A percentile compares a stretch with the other conserved stretches of the same genome.
Conservation (phyloP, 129 eudicot species). For the Silybum marianum region DNA sequence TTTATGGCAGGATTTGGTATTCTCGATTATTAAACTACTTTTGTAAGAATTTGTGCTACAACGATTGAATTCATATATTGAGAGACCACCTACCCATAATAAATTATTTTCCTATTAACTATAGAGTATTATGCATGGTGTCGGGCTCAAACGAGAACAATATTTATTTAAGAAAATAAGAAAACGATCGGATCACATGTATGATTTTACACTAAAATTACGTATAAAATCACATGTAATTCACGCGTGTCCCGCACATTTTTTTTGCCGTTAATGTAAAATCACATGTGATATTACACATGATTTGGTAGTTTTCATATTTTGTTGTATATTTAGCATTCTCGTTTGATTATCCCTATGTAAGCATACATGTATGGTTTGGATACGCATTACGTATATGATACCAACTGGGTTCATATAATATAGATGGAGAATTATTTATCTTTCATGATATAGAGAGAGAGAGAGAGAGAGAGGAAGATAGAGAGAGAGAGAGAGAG, state of each 20-base stretch:
- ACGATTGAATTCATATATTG: slow-evolving; percentile 38
- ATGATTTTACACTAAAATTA: too few species aligned
- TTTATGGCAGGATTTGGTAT: slow-evolving; percentile 29
- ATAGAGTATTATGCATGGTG: not conserved
- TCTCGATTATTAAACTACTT: slow-evolving; percentile 23
- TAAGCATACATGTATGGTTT: slow-evolving; percentile 34
- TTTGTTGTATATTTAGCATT: too few species aligned
- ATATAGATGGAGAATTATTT: slow-evolving; percentile 35
- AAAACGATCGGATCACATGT: too few species aligned
- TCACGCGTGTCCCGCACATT: too few species aligned
- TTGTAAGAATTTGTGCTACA: slow-evolving; percentile 40
- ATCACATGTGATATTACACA: too few species aligned
- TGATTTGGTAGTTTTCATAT: too few species aligned
- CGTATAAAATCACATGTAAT: too few species aligned
- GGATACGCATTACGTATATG: slow-evolving; percentile 32
- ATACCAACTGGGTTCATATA: slow-evolving; percentile 26
- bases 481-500: slow-evolving; percentile 42
- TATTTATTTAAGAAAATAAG: too few species aligned
- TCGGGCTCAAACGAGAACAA: too few species aligned
- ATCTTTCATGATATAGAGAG: slow-evolving; percentile 39
- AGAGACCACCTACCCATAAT: slow-evolving; percentile 28
- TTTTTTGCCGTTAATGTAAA: too few species aligned
- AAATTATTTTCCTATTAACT: slow-evolving; percentile 2
- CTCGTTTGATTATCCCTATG: not conserved
- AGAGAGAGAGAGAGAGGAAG: slow-evolving; percentile 41